Base-by-base conservation (phyloP, 805 yeast genomes). In the Sugiyamaella mastotermitis region DNA sequence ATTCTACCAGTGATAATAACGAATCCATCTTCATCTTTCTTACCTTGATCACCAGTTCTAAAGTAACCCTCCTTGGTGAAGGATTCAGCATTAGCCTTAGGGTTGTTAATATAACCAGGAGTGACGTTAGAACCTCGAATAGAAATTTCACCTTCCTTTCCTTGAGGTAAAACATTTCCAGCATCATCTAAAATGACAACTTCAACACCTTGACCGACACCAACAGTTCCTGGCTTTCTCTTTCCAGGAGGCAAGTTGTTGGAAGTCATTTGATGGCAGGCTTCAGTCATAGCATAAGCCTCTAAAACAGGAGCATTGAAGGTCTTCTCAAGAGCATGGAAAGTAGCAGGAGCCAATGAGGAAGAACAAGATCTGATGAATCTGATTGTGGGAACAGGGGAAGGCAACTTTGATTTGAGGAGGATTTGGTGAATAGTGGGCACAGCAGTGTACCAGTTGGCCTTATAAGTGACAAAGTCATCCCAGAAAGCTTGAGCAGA, bases 201-300 rank as follows among this genome's bases (percentile, higher is more conserved):
- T 36, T 76, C 73, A 7, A 78, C 83, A 24, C 85, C 85, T 49
- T 76, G 80, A 6, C 84, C 83, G 42, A 71, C 76, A 3, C 86
- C 85, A 16, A 80, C 86, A 4, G 86, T 77, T 11, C 86, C 85
- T 7, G 85, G 75, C 58, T 72, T 74, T 46, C 84, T 67, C 43
- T 68, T 57, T 10, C 78, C 80, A 8, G 81, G 78, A 25, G 84
- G 83, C 29, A 79, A 58, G 47, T 73, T 69, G 57, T 80, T 80
- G 2, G 86, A 78, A 8, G 83, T 76, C 79, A 80, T 81, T 57
- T 80, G 86, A 56, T 80, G 87, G n/a, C 83, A 69, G 1, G 84
- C 84, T 54, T 80, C 88, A 1, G 87, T 80, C 85, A 80, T 80
- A 3, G 86, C 87, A 52, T 80, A 80, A 0, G 87, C 87, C 56